Evolutionary conservation across 441 rosid species (phyloP), one percentile per base, ranked within the genome.

Genomic region (Bocquillonia castaneifolia): DNA sequence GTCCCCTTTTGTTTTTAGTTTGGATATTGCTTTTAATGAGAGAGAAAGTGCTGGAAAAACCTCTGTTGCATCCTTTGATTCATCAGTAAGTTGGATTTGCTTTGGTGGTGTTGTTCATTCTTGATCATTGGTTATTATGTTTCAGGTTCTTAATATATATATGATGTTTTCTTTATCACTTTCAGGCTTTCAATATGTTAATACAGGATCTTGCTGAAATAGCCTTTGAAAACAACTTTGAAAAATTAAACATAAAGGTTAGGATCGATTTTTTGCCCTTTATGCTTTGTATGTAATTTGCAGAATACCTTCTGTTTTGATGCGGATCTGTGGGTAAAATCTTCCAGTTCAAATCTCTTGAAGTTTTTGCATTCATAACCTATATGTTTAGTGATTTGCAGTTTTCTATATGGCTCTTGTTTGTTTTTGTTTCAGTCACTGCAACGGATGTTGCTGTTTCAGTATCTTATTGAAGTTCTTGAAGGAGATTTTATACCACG

Each of bases 401-500:
- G 8, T 22, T 12, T 23, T 29, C 3, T 10, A 26, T 45, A 17
- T 75, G 52, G 22, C 76, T 48, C 47, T 61, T 59, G 28, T 72
- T 17, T 54, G 66, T 39, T 37, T 56, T 72, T 67, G 32, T 69
- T 80, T 80, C 81, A 93, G 97, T 60, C 71, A 26, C 72, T 91
- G 59, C 71, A 87, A 74, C 83, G 77, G 74, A 79, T 88, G 96
- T 74, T 91, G 64, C 51, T 88, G 77, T 81, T 91, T 77, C 86
- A 90, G 74, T 91, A 91, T 84, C 86, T 94, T 72, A 81, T 84
- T 77, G 74, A 67, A 72, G 82, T 83, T 78, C 83, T 94, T 70
- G 87, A 85, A 78, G 78, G 74, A 70, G 99, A 94, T 80, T 84
- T 89, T 68, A 31, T 72, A 17, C 82, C 87, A 32, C 84, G 87